Conservation (phyloP, 305 asterid genomes). For the Solanum hybrid region DNA sequence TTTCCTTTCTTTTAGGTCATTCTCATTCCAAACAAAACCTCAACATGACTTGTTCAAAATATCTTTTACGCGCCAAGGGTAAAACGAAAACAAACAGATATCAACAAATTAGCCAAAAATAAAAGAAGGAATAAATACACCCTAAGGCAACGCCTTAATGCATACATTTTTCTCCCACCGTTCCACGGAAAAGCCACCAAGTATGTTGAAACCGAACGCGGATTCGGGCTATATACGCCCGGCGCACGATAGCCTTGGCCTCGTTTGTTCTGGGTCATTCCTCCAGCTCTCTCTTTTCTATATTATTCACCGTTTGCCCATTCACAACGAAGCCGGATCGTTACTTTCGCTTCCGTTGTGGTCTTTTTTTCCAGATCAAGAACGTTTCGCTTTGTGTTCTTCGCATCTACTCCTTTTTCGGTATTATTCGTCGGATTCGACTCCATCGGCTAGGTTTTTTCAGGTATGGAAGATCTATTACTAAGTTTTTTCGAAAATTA, state of each 20-base stretch:
- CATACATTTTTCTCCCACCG: not conserved
- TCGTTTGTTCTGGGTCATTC: constrained; percentile 26
- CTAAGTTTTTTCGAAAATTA: not conserved
- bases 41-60: not conserved
- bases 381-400: not conserved
- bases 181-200: not conserved
- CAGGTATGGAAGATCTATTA: constrained; percentile 8
- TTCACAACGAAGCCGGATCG: not conserved
- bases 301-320: not conserved
- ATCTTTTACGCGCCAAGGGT: not conserved
- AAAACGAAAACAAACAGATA: not conserved
- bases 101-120: not conserved
- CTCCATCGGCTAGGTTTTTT: not conserved
- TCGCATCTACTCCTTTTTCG: not conserved
- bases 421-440: not conserved
- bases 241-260: constrained; percentile 24
- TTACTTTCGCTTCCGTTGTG: not conserved
- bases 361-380: not conserved
- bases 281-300: constrained; percentile 7
- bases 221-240: constrained; percentile 11
- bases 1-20: not conserved
- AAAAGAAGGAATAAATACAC: not conserved
- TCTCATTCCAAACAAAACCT: not conserved
- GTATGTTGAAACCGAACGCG: constrained; percentile 3
- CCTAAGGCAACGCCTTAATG: not conserved